Conservation (phyloP, 371 early-diverging fungal genomes). For the Apophysomyces trapeziformis region DNA sequence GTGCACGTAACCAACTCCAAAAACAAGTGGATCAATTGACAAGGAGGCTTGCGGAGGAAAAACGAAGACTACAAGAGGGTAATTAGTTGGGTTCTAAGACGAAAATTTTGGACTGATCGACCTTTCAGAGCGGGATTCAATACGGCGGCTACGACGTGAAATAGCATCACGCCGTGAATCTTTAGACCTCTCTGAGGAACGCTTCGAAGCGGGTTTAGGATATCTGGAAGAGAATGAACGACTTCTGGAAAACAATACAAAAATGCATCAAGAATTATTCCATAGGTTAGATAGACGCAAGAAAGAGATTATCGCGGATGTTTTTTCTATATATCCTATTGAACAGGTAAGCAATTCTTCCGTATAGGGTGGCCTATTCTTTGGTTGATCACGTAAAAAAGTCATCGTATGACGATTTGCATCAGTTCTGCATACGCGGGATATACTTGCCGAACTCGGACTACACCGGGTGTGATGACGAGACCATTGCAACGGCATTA, state of each 20-base stretch:
- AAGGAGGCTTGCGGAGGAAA: constrained; percentile 15
- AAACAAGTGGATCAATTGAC: constrained; percentile 34
- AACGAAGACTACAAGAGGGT: constrained; percentile 25
- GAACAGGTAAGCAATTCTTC: constrained; percentile 50
- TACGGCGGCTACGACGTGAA: constrained; percentile 22
- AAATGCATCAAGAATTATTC: constrained; percentile 48
- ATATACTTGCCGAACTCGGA: constrained; percentile 69
- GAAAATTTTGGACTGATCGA: neutral
- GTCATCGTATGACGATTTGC: constrained; percentile 55
- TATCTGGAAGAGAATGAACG: constrained; percentile 50
- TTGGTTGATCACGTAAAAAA: constrained; percentile 45
- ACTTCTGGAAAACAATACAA: constrained; percentile 48
- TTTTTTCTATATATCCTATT: constrained; percentile 70
- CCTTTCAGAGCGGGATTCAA: constrained; percentile 31
- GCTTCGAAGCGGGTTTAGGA: constrained; percentile 37
- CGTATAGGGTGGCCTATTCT: constrained; percentile 14
- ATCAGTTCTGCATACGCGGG: constrained; percentile 66
- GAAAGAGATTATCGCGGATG: constrained; percentile 61
- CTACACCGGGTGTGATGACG: constrained; percentile 66
- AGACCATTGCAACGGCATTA: constrained; percentile 72
- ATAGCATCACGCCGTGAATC: constrained; percentile 27
- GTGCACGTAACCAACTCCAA: constrained; percentile 40
- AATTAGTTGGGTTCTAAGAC: neutral
- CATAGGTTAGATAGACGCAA: constrained; percentile 50
- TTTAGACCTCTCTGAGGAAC: constrained; percentile 28